Evolutionary conservation across 2,329 filamentous ascomycete genomes (phyloP), one percentile per base, ranked within the genome.

Genomic region (Aspergillus ibericus): DNA sequence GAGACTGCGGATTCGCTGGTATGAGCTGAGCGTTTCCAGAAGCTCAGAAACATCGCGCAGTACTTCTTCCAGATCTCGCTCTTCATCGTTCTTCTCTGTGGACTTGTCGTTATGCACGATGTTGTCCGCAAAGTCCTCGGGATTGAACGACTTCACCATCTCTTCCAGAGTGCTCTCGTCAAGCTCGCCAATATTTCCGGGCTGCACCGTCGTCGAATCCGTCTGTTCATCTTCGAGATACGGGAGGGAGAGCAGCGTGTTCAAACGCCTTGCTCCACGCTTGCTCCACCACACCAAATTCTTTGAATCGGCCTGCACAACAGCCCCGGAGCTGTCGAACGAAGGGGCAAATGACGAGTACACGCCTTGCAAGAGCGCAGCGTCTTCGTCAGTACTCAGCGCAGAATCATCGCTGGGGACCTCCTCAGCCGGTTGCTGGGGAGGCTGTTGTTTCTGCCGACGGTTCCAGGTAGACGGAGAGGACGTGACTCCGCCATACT

Each of bases 1-100:
- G 9, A 85, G 78, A 59, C 82, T 84, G 48, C 86, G 83, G 62
- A 87, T 83, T 55, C 80, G 80, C 66, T 88, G 85, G 64, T 87
- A 83, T 2, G 86, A 88, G 58, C 83, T 81, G 20, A 88, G 74
- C 8, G 84, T 87, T 60, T 87, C 81, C 40, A 88, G 72, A 16
- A 87, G 75, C 55, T 86, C 82, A 1, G 84, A 85, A 16, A 88
- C 80, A 51, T 87, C 81, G 36, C 75, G 68, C 47, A 88, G 75
- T 20, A 87, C 66, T 10, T 82, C 79, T 20, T 83, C 79, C 20
- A 80, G 70, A 35, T 80, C 78, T 62, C 80, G 77, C 20, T 78
- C 74, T 32, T 76, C 68, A 60, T 72, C 68, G 15, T 73, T 73
- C 27, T 78, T 70, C 34, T 55, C 53, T 32, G 69, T 56, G 22